Percentiles rank a stretch among this genome's conserved stretches.
phyloP scores from a whole-genome alignment of 2,329 filamentous ascomycete genomes.

The Pezicula radicicola region DNA sequence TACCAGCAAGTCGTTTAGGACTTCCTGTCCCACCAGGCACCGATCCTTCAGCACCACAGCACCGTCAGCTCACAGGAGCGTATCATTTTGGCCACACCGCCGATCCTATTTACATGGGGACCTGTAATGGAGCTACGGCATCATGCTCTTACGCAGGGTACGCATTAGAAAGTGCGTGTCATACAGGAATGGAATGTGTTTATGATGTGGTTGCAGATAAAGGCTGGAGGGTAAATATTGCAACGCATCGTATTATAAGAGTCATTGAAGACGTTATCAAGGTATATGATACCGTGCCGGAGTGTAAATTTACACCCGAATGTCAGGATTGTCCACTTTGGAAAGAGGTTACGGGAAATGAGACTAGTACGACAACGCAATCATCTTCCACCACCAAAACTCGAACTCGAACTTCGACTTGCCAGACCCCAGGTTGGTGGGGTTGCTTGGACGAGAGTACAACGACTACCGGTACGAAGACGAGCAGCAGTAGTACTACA shows the following conservation, averaged over 20 bases:
- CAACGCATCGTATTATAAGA: constrained; percentile 83
- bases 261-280: constrained; percentile 87
- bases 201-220: constrained; percentile 92
- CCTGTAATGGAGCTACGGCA: constrained; percentile 86
- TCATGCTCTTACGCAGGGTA: constrained; percentile 91
- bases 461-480: constrained; percentile 21
- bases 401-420: constrained; percentile 75
- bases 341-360: constrained; percentile 76
- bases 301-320: constrained; percentile 71
- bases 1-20: constrained; percentile 80
- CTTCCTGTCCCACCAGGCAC: constrained; percentile 80
- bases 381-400: constrained; percentile 58
- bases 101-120: constrained; percentile 91
- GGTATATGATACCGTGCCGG: constrained; percentile 76
- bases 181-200: constrained; percentile 81
- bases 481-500: constrained; percentile 21
- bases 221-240: constrained; percentile 87
- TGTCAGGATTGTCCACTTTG: constrained; percentile 90
- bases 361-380: constrained; percentile 63
- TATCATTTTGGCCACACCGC: constrained; percentile 95
- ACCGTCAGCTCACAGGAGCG: constrained; percentile 68
- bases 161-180: constrained; percentile 89
- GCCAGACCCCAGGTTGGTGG: constrained; percentile 88
- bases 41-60: constrained; percentile 68
- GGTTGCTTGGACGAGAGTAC: constrained; percentile 40